These are phyloP conservation scores for Plantago coronopus DNA, from an alignment of 305 asterid genomes.

Conservation along the genomic window DNA sequence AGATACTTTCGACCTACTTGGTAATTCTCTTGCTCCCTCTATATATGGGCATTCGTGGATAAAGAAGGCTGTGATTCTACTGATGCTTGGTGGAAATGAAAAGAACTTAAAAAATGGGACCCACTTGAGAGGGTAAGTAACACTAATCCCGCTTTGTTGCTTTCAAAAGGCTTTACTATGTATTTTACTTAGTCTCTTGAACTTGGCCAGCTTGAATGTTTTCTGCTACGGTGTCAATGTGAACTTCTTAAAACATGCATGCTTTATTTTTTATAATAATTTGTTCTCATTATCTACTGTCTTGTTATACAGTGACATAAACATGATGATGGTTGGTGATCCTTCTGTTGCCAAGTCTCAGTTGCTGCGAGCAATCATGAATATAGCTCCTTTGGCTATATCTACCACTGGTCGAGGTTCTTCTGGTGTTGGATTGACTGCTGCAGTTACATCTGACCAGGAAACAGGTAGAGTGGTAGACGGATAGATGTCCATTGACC, in stretches of 20 bases:
- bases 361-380: constrained; percentile 89
- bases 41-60: constrained; percentile 94
- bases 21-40: constrained; percentile 92
- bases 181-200: constrained; percentile 1
- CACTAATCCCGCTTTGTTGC: constrained; percentile 2
- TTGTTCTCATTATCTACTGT: neutral
- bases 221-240: constrained; percentile 1
- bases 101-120: constrained; percentile 95
- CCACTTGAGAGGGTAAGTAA: constrained; percentile 86
- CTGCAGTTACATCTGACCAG: constrained; percentile 98
- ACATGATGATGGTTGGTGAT: constrained; percentile 99
- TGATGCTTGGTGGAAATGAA: constrained; percentile 98
- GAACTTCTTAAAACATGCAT: constrained; percentile 8
- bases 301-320: constrained; percentile 66
- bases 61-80: constrained; percentile 79
- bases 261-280: neutral
- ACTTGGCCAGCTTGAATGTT: constrained; percentile 20
- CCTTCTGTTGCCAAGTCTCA: constrained; percentile 99
- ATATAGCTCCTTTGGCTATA: constrained; percentile 95
- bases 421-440: constrained; percentile 98
- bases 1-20: constrained; percentile 79
- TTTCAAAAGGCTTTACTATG: constrained; percentile 6
- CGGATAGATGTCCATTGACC: constrained; percentile 15
- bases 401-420: constrained; percentile 99
- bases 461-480: constrained; percentile 87